Evolutionary conservation across 164 flowering plant genomes (phyloP), one percentile per base, ranked within the genome.

Genomic region (Kingdonia uniflora): DNA sequence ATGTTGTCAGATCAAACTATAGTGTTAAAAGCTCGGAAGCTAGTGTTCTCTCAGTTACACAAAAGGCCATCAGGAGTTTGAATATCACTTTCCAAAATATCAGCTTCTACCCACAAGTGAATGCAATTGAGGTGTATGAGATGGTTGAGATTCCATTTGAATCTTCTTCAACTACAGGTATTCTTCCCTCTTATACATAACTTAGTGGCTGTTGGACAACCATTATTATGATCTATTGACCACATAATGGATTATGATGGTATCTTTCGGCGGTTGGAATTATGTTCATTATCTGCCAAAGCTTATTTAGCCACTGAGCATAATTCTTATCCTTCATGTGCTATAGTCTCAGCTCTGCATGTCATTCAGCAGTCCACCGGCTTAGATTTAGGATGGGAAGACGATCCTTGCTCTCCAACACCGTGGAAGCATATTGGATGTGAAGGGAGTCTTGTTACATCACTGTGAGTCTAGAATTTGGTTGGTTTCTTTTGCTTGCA

Each of bases 391-490:
- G 88, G 76, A 42, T 87, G 96, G 96, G 56, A 82, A 68, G 94
- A 85, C 55, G 96, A 87, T 69, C 96, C 96, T 4, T 87, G 96
- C 71, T 78, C 70, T 57, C 96, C 96, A 14, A 65, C 56, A 19
- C 67, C 74, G 48, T 87, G 96, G 96, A 72, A 82, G 53, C 83
- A 72, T 57, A 68, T 87, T 39, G 70, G 57, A 54, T 87, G 96
- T 49, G 84, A 78, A 72, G 90, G 83, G 70, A 85, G 69, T 64
- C 19, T 66, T 0, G 88, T 87, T 40, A 77, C 80, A 60, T 81
- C 94, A 49, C 40, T 87, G 96, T 87, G 72, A 55, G 78, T 53
- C 54, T 39, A 59, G 33, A 2, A 12, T 54, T n/a, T 16, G 4
- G 21, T 19, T 45, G 25, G 26, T 54, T n/a, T 60, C 1, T 42